A percentile compares a stretch with the other conserved stretches of the same genome.
Evolutionary conservation across 768 basidiomycete genomes (phyloP).

Genomic region (Tricholoma bakamatsutake): DNA sequence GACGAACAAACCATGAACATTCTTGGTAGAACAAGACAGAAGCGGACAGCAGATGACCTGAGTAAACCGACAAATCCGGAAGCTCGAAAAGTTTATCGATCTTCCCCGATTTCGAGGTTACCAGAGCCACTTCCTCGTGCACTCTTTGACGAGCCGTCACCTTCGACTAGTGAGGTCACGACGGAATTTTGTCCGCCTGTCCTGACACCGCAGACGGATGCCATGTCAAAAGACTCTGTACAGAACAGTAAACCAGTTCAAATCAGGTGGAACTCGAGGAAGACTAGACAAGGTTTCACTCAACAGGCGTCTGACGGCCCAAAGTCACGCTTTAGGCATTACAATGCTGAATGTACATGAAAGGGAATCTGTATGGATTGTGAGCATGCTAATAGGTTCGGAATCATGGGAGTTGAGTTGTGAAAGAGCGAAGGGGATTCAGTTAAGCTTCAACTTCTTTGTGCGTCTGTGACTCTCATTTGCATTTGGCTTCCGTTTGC

Average conservation of each 20-base stretch:
- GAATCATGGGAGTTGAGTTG: background rate
- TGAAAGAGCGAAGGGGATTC: background rate
- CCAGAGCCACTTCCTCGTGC: background rate
- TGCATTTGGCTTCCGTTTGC: slow-evolving; percentile 5
- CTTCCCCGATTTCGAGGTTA: background rate
- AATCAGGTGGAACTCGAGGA: slow-evolving; percentile 1
- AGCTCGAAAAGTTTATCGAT: background rate
- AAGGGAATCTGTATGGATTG: background rate
- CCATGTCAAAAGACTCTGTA: background rate
- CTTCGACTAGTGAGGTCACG: background rate
- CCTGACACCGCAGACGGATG: background rate
- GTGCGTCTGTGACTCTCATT: background rate
- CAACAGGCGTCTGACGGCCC: background rate
- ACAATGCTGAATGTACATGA: background rate
- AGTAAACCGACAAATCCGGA: background rate
- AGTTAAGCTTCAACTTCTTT: background rate
- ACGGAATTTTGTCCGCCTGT: background rate
- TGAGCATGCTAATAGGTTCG: background rate
- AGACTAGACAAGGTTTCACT: background rate
- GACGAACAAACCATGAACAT: background rate
- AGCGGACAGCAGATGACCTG: background rate
- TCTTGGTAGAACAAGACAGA: background rate
- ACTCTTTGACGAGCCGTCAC: background rate
- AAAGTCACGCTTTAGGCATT: background rate
- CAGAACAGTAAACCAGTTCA: background rate